Conservation (phyloP, 768 basidiomycete genomes). For the Artomyces pyxidatus region DNA sequence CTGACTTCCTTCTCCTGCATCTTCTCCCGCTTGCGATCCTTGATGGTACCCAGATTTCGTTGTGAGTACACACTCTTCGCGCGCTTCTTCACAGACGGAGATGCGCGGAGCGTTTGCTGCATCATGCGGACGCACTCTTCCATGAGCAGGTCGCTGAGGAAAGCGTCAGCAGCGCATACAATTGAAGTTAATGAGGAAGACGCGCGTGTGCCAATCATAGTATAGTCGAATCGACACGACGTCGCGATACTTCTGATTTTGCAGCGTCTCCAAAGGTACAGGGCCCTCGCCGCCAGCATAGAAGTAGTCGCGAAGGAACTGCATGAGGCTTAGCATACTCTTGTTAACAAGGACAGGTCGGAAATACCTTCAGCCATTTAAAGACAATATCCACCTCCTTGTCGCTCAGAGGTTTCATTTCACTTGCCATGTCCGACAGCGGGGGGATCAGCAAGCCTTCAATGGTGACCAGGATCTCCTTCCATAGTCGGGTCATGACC, state of each 20-base stretch:
- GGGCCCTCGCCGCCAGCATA: constrained; percentile 91
- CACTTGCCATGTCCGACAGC: constrained; percentile 73
- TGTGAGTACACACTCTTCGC: constrained; percentile 90
- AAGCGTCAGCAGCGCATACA: constrained; percentile 9
- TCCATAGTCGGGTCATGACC: constrained; percentile 94
- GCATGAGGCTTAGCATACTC: background rate
- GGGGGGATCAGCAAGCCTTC: constrained; percentile 90
- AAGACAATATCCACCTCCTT: constrained; percentile 99
- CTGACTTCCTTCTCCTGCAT: constrained; percentile 66
- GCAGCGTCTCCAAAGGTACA: constrained; percentile 74
- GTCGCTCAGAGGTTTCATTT: constrained; percentile 87
- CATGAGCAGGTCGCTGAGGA: constrained; percentile 69
- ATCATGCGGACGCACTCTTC: constrained; percentile 95
- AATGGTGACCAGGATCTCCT: constrained; percentile 81
- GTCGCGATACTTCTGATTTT: constrained; percentile 93
- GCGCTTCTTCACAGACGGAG: constrained; percentile 75
- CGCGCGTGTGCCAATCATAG: constrained; percentile 93
- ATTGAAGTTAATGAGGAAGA: constrained; percentile 8
- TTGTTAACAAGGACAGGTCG: background rate
- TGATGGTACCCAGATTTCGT: constrained; percentile 93
- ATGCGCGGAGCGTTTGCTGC: constrained; percentile 73
- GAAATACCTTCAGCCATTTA: constrained; percentile 89
- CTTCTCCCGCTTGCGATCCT: constrained; percentile 89
- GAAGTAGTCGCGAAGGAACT: constrained; percentile 95
- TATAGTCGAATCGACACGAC: constrained; percentile 85